These are phyloP conservation scores for Zygosaccharomyces sapae DNA, from an alignment of 1,139 yeast genomes.

Conservation along the genomic window DNA sequence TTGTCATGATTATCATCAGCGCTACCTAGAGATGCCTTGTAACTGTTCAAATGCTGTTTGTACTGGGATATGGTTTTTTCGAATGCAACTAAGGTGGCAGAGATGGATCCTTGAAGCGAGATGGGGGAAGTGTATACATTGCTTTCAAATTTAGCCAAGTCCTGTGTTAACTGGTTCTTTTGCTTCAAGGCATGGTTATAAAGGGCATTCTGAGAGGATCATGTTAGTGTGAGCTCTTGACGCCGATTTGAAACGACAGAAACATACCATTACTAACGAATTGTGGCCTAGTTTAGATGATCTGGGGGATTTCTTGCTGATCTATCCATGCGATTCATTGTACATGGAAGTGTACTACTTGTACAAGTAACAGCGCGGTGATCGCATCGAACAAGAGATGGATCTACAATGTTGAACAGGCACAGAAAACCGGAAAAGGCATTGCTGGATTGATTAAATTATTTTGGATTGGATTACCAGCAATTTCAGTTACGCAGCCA, in stretches of 20 bases:
- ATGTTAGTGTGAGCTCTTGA: background rate
- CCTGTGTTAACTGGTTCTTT: constrained; percentile 65
- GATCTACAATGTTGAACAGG: background rate
- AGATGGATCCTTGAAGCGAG: constrained; percentile 72
- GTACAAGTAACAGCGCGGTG: constrained; percentile 4
- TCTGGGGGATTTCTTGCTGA: background rate
- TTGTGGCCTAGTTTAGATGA: background rate
- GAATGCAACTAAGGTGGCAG: constrained; percentile 75
- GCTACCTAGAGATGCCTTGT: constrained; percentile 47
- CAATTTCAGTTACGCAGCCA: background rate
- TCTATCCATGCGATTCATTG: background rate
- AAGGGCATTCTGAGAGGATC: constrained; percentile 55
- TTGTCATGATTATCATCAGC: constrained; percentile 12
- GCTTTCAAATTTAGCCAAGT: constrained; percentile 61
- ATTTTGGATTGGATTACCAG: background rate
- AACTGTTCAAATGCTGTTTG: constrained; percentile 52
- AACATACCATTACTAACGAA: constrained; percentile 15
- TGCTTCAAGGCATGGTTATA: constrained; percentile 89
- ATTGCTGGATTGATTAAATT: background rate
- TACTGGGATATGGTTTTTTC: constrained; percentile 76
- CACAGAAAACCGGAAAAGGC: no score
- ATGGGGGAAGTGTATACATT: constrained; percentile 67
- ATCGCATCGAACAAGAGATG: background rate
- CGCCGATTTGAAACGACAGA: background rate
- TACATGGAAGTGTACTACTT: background rate